Percentiles rank a stretch among this genome's conserved stretches.
Evolutionary conservation across 345 rosid genomes (phyloP).

Genomic region (Psidium friedrichsthalianum): DNA sequence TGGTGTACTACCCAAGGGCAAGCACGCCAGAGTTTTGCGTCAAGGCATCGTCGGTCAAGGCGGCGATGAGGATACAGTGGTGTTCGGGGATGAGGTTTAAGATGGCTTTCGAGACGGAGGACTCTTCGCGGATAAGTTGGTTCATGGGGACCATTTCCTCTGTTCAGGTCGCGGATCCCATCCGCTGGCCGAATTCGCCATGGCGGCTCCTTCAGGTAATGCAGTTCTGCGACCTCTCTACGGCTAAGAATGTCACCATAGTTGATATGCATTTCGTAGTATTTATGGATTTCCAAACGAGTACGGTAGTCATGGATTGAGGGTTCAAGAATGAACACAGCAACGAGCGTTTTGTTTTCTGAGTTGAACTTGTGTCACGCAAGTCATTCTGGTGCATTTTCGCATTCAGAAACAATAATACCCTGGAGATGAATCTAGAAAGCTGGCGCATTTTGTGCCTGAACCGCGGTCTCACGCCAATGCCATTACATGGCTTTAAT

Average conservation of each 20-base stretch:
- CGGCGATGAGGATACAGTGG: conserved; percentile 78
- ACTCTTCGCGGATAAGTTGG: conserved; percentile 91
- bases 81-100: conserved; percentile 89
- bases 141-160: conserved; percentile 88
- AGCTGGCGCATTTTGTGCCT: background rate
- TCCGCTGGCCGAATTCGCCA: conserved; percentile 81
- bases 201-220: conserved; percentile 97
- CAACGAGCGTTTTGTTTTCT: background rate
- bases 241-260: background rate
- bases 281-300: background rate
- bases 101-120: conserved; percentile 95
- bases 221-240: background rate
- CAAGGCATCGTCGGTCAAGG: conserved; percentile 41
- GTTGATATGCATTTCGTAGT: background rate
- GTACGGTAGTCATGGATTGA: background rate
- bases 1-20: conserved; percentile 68
- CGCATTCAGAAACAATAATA: background rate
- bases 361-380: background rate
- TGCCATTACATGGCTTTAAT: background rate
- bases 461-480: background rate
- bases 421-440: background rate
- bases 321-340: background rate
- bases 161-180: conserved; percentile 77
- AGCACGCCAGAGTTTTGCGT: conserved; percentile 84
- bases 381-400: background rate